Base-by-base conservation (phyloP, 108 stramenopile genomes). In the Skeletonema tropicum region DNA sequence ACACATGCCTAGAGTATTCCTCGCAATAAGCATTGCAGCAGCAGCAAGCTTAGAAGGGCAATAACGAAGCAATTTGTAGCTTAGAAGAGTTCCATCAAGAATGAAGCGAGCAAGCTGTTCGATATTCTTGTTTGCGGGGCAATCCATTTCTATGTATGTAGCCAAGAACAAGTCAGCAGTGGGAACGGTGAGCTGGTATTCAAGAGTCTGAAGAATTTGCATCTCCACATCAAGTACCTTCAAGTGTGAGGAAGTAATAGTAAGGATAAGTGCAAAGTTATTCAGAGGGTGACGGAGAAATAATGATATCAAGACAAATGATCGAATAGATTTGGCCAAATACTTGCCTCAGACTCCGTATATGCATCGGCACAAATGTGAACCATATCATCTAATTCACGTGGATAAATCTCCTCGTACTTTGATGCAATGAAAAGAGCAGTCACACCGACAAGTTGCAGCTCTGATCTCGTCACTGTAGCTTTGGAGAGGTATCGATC, bases 361-460 rank as follows among this genome's bases (percentile, higher is more conserved):
- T 97, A 98, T 14, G 96, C 96, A 35, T 79, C 68, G 73, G 97
- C 96, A n/a, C 92, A 94, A 72, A 97, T 95, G 84, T 92, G 97
- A 15, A 98, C 97, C 25, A 94, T 90, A 60, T 98, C 98, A 25
- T 80, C 71, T 35, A 94, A 86, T 80, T 97, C 94, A 8, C 96
- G 95, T 2, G 96, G 96, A 83, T 98, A 98, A 67, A 99, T 98
- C 84, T 99, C 99, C 77, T 99, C 99, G 83, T 99, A 99, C 85
- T 99, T 99, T 64, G 94, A 95, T 26, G 98, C 98, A 64, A 99
- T 85, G 57, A 98, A 87, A 57, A 99, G 86, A 14, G 97, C 91
- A 13, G 98, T 97, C 26, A 98, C 96, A 30, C 98, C 99, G 46
- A 99, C 98, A 15, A 99, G 92, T 84, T 99, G 99, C 46, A 99